These are phyloP conservation scores for Trametes gibbosa DNA, from an alignment of 768 basidiomycete genomes.

Conservation along the genomic window DNA sequence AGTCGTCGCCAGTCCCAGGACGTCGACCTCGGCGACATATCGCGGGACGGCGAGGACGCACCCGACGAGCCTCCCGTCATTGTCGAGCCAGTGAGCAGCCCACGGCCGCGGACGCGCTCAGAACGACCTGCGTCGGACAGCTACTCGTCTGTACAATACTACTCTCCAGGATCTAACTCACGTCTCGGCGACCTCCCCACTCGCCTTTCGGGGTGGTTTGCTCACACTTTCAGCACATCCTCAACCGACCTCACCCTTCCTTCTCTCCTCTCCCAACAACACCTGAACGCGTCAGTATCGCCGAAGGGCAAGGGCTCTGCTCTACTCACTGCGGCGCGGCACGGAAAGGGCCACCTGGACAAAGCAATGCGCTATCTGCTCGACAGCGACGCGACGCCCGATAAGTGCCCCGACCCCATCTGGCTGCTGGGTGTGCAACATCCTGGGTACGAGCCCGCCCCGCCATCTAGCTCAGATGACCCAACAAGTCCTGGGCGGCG, in stretches of 20 bases:
- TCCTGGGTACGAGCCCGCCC: constrained; percentile 60
- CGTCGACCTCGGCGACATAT: constrained; percentile 28
- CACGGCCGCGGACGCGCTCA: constrained; percentile 53
- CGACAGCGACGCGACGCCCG: constrained; percentile 84
- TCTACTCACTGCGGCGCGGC: constrained; percentile 65
- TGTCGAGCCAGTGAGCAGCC: constrained; percentile 56
- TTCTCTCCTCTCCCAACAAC: constrained; percentile 49
- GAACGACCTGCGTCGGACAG: constrained; percentile 53
- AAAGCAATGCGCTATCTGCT: constrained; percentile 88
- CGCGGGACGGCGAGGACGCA: constrained; percentile 34
- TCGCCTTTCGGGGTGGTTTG: constrained; percentile 78
- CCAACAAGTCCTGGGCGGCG: constrained; percentile 32
- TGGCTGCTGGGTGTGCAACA: constrained; percentile 89
- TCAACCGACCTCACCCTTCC: constrained; percentile 72
- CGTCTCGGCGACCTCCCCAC: constrained; percentile 70
- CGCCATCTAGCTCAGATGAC: constrained; percentile 30
- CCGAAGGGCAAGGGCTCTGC: constrained; percentile 49
- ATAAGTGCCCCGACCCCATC: constrained; percentile 78
- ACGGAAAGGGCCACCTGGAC: constrained; percentile 74
- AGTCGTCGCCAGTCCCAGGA: constrained; percentile 29
- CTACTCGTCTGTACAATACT: constrained; percentile 45
- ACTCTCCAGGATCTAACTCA: constrained; percentile 43
- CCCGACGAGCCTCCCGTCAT: constrained; percentile 61
- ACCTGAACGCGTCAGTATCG: constrained; percentile 32
- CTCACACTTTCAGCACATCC: constrained; percentile 72